Conservation (phyloP, 2,329 filamentous ascomycete species). For the Alternaria gaisen region DNA sequence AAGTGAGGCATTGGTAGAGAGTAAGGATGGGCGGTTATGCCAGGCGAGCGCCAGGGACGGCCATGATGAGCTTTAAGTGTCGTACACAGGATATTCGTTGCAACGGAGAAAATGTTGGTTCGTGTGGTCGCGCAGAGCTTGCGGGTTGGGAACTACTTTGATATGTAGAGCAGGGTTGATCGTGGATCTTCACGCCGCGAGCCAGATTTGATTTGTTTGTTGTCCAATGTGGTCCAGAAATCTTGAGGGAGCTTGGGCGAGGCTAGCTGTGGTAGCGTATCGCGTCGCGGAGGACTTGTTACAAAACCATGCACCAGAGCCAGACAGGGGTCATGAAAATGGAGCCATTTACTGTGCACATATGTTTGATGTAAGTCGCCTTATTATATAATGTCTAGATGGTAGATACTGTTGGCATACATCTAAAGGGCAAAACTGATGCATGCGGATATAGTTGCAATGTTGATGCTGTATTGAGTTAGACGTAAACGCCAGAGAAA, state of each 20-base stretch:
- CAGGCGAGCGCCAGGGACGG: background rate
- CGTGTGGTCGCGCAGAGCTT: no score
- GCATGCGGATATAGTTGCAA: background rate
- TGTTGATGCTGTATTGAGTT: background rate
- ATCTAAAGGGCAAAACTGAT: background rate
- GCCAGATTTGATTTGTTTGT: no score
- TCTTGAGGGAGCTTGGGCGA: background rate
- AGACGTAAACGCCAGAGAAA: background rate
- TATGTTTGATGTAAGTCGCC: background rate
- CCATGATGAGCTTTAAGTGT: background rate
- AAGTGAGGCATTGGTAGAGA: constrained; percentile 34
- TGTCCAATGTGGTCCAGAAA: no score
- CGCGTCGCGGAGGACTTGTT: background rate
- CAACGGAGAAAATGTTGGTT: no score
- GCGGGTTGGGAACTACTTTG: no score
- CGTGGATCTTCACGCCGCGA: no score
- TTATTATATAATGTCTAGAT: background rate
- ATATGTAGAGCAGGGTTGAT: no score
- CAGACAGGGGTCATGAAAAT: background rate
- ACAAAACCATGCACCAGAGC: background rate
- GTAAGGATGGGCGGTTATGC: constrained; percentile 31
- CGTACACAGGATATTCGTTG: no score
- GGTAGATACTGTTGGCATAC: background rate
- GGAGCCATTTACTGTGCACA: background rate
- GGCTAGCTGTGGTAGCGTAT: no score